Base-by-base conservation (phyloP, 2,329 filamentous ascomycete genomes). In the Colletotrichum filicis region DNA sequence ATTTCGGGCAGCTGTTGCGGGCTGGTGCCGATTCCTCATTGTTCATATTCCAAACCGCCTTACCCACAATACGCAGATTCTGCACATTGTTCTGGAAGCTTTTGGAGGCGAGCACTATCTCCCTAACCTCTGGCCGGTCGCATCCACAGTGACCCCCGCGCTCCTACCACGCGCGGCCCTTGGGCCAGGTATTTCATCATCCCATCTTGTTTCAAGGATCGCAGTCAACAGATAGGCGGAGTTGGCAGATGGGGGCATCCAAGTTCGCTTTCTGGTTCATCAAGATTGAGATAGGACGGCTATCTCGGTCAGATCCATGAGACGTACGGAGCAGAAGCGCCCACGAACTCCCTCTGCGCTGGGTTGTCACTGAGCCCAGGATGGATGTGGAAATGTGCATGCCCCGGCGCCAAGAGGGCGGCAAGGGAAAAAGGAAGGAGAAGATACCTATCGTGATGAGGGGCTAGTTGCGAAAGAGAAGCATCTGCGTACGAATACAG, bases 171-270 rank as follows among this genome's bases (percentile, higher is more conserved):
- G 55, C 35, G 24, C 26, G 24, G n/a, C 60, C 42, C 28, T 57
- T 55, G 56, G 42, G 12, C 60, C 19, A 65, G 19, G 70, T 49
- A 56, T 8, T 57, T 73, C 60, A 65, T 73, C 55, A 37, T 53
- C 30, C 65, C 56, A 60, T 64, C 19, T 49, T 65, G 70, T 73
- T 69, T 65, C 60, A 73, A 73, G 66, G 60, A 65, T 60, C 66
- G 60, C 42, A 49, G 46, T 5, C 55, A 46, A 49, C 32, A 59
- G 46, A 52, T 32, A 32, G 60, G 49, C 35, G 49, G 66, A 57
- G 56, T 52, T 35, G n/a, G 14, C 5, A 19, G 62, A 52, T 56
- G 66, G 53, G n/a, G 63, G 19, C 6, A 53, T 11, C n/a, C 28
- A 24, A 26, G 28, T 22, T 26, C 9, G 49, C 7, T 1, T 22